A percentile compares a stretch with the other conserved stretches of the same genome.
Conservation (phyloP, 208 protist genomes). For the Zelonia costaricensis region DNA sequence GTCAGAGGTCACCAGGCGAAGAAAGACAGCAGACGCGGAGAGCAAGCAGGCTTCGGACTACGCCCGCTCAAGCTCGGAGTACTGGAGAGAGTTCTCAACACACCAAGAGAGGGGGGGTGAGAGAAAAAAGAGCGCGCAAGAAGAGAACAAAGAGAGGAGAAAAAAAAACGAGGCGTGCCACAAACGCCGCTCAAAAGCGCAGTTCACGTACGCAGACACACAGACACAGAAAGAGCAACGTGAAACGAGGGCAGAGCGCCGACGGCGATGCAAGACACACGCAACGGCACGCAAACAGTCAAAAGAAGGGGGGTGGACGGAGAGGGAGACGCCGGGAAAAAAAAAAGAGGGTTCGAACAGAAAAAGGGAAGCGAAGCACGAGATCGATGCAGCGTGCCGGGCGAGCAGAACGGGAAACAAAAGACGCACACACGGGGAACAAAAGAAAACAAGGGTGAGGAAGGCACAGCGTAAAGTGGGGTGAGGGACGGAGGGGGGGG, state of each 20-base stretch:
- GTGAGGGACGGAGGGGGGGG: not conserved
- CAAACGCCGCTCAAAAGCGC: no score
- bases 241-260: not conserved
- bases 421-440: constrained; percentile 6
- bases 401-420: constrained; percentile 1
- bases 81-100: no score
- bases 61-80: no score
- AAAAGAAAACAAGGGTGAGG: constrained; percentile 1
- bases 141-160: not conserved
- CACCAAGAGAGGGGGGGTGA: no score
- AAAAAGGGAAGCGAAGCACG: not conserved
- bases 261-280: not conserved
- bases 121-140: not conserved
- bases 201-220: not conserved
- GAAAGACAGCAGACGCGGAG: no score
- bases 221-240: not conserved
- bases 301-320: not conserved
- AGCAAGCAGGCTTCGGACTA: no score
- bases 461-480: not conserved
- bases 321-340: not conserved
- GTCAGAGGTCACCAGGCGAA: no score
- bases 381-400: not conserved
- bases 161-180: not conserved
- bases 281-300: not conserved
- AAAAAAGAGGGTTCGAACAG: not conserved